phyloP scores from a whole-genome alignment of 164 flowering plant genomes.

The Chimonanthus salicifolius region DNA sequence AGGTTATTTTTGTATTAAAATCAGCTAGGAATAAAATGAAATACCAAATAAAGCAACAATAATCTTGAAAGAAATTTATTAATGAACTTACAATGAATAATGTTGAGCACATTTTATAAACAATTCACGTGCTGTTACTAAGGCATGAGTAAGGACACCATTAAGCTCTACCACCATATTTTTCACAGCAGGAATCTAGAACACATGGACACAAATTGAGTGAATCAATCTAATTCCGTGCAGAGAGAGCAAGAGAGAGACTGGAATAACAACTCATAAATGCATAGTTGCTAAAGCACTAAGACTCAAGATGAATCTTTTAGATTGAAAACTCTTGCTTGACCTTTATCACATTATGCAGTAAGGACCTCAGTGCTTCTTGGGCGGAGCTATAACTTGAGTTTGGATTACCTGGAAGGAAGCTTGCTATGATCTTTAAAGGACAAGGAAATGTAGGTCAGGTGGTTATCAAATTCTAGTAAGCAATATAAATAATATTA shows the following conservation, averaged over 20 bases:
- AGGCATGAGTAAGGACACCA: constrained; percentile 88
- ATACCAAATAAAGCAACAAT: background rate
- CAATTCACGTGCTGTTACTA: constrained; percentile 74
- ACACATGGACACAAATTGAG: background rate
- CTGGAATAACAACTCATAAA: constrained; percentile 1
- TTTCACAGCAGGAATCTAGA: constrained; percentile 71
- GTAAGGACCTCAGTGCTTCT: constrained; percentile 74
- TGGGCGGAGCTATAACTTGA: constrained; percentile 80
- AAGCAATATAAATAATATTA: background rate
- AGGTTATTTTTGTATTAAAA: constrained; percentile 5
- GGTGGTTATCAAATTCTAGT: constrained; percentile 1
- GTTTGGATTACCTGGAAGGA: constrained; percentile 75
- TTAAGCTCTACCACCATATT: constrained; percentile 81
- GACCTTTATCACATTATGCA: constrained; percentile 96
- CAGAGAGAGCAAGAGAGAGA: background rate
- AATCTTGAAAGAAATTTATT: background rate
- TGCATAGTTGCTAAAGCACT: background rate
- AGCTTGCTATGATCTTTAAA: constrained; percentile 68
- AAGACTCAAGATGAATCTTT: background rate
- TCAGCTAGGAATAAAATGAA: background rate
- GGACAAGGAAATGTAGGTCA: constrained; percentile 12
- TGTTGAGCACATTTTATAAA: constrained; percentile 76
- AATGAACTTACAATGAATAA: constrained; percentile 70
- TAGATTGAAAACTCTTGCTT: background rate
- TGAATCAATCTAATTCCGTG: background rate